Base-by-base conservation (phyloP, 495 filamentous ascomycete genomes). In the Darksidea phi region DNA sequence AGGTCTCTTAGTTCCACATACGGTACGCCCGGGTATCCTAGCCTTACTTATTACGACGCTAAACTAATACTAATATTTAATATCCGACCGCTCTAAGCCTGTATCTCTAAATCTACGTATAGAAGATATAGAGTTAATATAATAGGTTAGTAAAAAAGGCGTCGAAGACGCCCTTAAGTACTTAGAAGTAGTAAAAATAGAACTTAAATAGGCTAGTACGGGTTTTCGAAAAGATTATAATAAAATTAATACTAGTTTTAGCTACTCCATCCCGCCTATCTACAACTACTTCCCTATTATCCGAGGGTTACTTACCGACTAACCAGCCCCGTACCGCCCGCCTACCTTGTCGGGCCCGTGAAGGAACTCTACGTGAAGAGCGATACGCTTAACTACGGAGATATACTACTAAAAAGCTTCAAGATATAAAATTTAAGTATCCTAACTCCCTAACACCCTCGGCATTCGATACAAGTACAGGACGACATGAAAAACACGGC, bases 211-310 rank as follows among this genome's bases (percentile, higher is more conserved):
- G 12, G 28, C 34, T 26, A 21, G 24, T 13, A 4, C 34, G 8
- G 4, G 25, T 20, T 18, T 13, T 24, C n/a, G 6, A 24, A 47
- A 57, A 18, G 41, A 47, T 34, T 57, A 57, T 18, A 5, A 28
- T 7, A 20, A 37, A 23, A 37, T 59, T 20, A 21, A 50, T 38
- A 28, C 23, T 6, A 51, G 56, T 47, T 26, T 59, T 47, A 51
- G 26, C 12, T 5, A 49, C 47, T 24, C 37, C 47, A 7, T n/a
- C 36, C 20, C 51, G 12, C 45, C n/a, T n/a, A n/a, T n/a, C n/a
- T n/a, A n/a, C n/a, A n/a, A n/a, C n/a, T n/a, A n/a, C n/a, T n/a
- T n/a, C n/a, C n/a, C n/a, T n/a, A n/a, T n/a, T n/a, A n/a, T n/a
- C n/a, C n/a, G n/a, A n/a, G n/a, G n/a, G n/a, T n/a, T n/a, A n/a